Conservation (phyloP, 2,329 filamentous ascomycete genomes). For the Zasmidium angulare region DNA sequence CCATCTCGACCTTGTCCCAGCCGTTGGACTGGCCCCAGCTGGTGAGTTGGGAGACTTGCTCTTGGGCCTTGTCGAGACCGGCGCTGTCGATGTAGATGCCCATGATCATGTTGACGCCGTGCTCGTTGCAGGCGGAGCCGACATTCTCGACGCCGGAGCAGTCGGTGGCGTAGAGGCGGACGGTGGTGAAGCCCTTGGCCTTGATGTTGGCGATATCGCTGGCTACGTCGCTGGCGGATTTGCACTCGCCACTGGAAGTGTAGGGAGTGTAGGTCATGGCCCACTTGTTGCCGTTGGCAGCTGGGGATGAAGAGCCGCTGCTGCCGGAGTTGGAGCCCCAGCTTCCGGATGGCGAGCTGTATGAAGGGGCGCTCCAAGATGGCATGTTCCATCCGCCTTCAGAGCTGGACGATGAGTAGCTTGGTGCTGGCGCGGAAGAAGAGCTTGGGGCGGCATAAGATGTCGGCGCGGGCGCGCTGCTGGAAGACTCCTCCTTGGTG, state of each 20-base stretch:
- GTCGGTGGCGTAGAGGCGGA: conserved; percentile 88
- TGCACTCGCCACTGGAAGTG: conserved; percentile 44
- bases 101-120: conserved; percentile 76
- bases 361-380: background rate
- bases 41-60: conserved; percentile 73
- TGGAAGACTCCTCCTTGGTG: conserved; percentile 5
- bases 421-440: background rate
- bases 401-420: background rate
- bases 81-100: conserved; percentile 78
- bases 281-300: conserved; percentile 46
- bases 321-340: background rate
- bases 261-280: conserved; percentile 53
- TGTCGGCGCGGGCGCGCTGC: background rate
- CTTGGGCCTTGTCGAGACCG: conserved; percentile 56
- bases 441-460: background rate
- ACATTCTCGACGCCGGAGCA: conserved; percentile 78
- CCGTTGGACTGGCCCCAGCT: conserved; percentile 67
- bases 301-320: conserved; percentile 13
- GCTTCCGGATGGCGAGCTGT: background rate
- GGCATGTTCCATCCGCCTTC: background rate
- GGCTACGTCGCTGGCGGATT: conserved; percentile 39
- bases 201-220: conserved; percentile 45
- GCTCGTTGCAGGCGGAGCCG: conserved; percentile 63
- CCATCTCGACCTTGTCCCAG: conserved; percentile 73
- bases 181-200: conserved; percentile 58